Conservation (phyloP, 257 asterid genomes). For the Penstemon newberryi region DNA sequence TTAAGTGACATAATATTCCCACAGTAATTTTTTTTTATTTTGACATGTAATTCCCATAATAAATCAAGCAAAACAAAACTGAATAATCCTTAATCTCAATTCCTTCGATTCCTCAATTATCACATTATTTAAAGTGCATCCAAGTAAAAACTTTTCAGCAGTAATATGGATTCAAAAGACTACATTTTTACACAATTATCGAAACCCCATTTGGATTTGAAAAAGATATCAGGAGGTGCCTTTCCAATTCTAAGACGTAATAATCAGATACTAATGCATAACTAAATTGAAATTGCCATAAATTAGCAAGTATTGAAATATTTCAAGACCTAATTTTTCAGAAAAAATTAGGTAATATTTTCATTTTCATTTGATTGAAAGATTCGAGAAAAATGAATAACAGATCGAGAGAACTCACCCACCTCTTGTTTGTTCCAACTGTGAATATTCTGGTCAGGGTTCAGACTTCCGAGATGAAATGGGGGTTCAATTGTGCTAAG, state of each 20-base stretch:
- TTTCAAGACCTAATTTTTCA: background rate
- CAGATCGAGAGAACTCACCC: slow-evolving; percentile 16
- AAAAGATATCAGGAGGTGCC: background rate
- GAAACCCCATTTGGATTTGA: background rate
- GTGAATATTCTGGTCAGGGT: background rate
- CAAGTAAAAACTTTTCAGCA: background rate
- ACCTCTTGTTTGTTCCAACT: slow-evolving; percentile 16
- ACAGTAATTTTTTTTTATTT: background rate
- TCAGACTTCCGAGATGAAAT: slow-evolving; percentile 4
- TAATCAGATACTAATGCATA: slow-evolving; percentile 1
- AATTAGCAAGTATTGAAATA: background rate
- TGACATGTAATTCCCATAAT: background rate
- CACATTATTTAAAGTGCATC: background rate
- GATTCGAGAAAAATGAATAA: background rate
- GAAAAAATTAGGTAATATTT: background rate
- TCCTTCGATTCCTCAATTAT: background rate
- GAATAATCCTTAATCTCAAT: background rate
- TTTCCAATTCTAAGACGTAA: background rate
- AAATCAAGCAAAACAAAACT: background rate
- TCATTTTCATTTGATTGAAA: background rate
- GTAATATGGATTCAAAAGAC: background rate
- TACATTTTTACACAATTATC: background rate
- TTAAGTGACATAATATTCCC: background rate
- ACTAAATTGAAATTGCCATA: slow-evolving; percentile 2
- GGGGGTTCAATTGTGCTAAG: background rate